Conservation (phyloP, 257 asterid genomes). For the Solanum dulcamara region DNA sequence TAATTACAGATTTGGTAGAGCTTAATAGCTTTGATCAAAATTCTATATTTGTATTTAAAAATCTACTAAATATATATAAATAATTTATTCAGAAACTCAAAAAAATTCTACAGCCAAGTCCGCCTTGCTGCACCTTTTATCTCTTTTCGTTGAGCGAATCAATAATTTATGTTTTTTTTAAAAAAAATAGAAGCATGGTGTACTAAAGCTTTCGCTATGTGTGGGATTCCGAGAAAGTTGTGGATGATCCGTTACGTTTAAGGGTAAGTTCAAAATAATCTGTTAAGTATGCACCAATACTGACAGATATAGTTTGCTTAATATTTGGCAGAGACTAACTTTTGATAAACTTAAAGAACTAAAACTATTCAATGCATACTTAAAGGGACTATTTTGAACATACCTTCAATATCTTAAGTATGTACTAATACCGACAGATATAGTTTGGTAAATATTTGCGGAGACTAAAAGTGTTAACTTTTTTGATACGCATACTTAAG, state of each 20-base stretch:
- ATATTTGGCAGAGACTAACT: background rate
- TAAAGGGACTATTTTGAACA: background rate
- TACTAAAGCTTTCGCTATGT: background rate
- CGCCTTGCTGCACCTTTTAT: background rate
- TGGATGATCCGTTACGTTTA: background rate
- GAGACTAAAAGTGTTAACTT: too few species aligned
- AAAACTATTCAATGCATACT: background rate
- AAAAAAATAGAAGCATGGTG: background rate
- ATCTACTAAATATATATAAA: background rate
- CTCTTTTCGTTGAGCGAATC: background rate
- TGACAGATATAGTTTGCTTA: background rate
- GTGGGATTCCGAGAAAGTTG: background rate
- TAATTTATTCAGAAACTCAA: background rate
- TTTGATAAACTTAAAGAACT: background rate
- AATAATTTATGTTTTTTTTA: background rate
- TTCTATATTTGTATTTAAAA: background rate
- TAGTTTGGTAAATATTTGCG: too few species aligned
- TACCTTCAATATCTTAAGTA: too few species aligned
- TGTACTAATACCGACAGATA: too few species aligned
- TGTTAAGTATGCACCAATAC: background rate
- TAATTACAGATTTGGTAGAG: background rate
- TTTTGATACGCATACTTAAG: background rate
- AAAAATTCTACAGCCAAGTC: background rate
- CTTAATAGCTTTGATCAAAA: background rate
- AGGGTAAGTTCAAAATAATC: background rate